Base-by-base conservation (phyloP, 768 basidiomycete species). In the Russula virescens region DNA sequence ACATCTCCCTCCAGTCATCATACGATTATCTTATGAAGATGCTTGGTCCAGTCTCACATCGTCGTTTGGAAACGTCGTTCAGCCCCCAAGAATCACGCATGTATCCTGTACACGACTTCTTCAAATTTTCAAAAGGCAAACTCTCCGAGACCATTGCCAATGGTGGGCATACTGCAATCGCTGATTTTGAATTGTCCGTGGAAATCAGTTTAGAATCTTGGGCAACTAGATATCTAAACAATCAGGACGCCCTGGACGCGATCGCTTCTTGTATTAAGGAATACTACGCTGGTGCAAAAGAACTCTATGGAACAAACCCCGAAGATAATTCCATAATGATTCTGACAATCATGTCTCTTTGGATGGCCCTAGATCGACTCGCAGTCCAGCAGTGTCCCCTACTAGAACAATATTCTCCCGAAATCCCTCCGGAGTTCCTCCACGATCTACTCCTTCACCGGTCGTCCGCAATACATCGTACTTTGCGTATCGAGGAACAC, bases 361-460 rank as follows among this genome's bases (percentile, higher is more conserved):
- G 82, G 82, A 71, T 79, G 1, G 78, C 76, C 0, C 70, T 83
- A 5, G 81, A 83, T 63, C 72, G 63, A 25, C 35, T 77, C 14
- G 73, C 69, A 2, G 68, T 76, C 23, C 45, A 43, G 18, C 69
- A 73, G 25, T 69, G 71, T 40, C 78, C 81, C 2, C 71, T 82
- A 10, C 69, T 83, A 5, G 47, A 46, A 0, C 69, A 76, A 6
- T 83, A 80, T 58, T 77, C 80, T 11, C 80, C 82, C 0, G 80
- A 80, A 62, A 68, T 83, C 0, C 73, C 78, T 0, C 28, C 60
- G 1, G 53, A 55, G 3, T 67, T 81, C 23, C 67, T 82, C n/a
- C 72, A 80, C 28, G 62, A 73, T 0, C 73, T 84, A 25, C 69
- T 83, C 8, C 71, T 83, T 2, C 73, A 70, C 21, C 72, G 71